Base-by-base conservation (phyloP, 192 early-diverging fungal genomes). In the Pecoramyces ruminantium region DNA sequence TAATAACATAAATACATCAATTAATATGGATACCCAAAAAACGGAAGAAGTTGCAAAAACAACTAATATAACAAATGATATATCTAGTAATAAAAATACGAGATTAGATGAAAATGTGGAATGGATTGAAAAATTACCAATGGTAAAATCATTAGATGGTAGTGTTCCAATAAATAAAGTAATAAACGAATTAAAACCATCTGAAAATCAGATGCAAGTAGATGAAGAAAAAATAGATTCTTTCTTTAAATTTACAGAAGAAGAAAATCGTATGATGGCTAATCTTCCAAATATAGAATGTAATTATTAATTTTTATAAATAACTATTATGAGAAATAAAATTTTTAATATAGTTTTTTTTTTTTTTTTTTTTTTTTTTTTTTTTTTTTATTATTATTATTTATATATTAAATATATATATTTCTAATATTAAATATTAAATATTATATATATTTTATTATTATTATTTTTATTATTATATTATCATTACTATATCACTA, bases 201-300 rank as follows among this genome's bases (percentile, higher is more conserved):
- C 27, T 67, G 21, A 25, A 67, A 67, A 67, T 67, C 51, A 67
- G n/a, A 82, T 30, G 28, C 78, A 38, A 38, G 16, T 78, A 28
- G 29, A 39, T 77, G 81, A 77, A 38, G 79, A 81, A 79, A 27
- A 79, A 28, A 28, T 79, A 30, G 81, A 81, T 79, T 29, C 80
- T 78, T 58, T 78, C 67, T 77, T 88, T 28, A 83, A 89, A 29
- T 94, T 97, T 77, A 92, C 93, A 0, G 85, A 91, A 0, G 85
- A 87, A 78, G 95, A 97, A 82, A 86, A 92, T 29, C 86, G 87
- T 25, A 79, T 88, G 51, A 94, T 99, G 93, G 84, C 89, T 29
- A 86, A 85, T 58, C 86, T 97, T n/a, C 92, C 95, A 13, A 92
- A 93, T 81, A 92, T 92, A 85, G 86, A 93, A 84, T 94, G 92